Evolutionary conservation across 1,284 basidiomycete species (phyloP), one percentile per base, ranked within the genome.

Genomic region (Ustilago loliicola): DNA sequence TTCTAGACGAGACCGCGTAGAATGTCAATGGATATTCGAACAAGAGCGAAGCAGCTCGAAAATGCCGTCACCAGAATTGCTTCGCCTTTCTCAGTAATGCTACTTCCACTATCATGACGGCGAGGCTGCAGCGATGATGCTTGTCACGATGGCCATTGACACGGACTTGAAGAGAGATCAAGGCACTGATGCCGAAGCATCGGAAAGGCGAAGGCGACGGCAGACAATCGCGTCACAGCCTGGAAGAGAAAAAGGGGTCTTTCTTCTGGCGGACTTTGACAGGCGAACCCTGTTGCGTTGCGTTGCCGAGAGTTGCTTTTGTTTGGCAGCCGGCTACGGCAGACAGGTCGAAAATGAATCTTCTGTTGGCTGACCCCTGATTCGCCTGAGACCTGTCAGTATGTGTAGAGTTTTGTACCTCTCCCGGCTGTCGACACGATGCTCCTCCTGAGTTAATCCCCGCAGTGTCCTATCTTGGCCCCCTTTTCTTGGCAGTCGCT

Each of bases 201-300:
- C 45, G 45, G 45, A 47, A 21, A 5, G n/a, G 23, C 45, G 23
- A 38, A 8, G 30, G n/a, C 3, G 17, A 29, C 52, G 32, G n/a
- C 29, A 34, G 36, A 38, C 36, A 34, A 11, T 34, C 32, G 32
- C 32, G 32, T 34, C 36, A 38, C 9, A 15, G 36, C 36, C 7
- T 36, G 11, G 36, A 40, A 32, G 36, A 55, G 25, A 47, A 23
- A 47, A n/a, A 23, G 21, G 60, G 38, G 38, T 23, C 9, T 25
- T 19, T n/a, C 19, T 53, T 48, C 58, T 19, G 38, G 63, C 55
- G 55, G 50, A 65, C 38, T 58, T 65, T 58, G 63, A 65, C 63
- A 65, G 63, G 45, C 13, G 45, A 21, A 23, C 45, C 45, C n/a
- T 47, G 23, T 47, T 47, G n/a, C 11, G 13, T 13, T 47, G 45